Evolutionary conservation across 2,329 filamentous ascomycete species (phyloP), one percentile per base, ranked within the genome.

Genomic region (Blastomyces gilchristii): DNA sequence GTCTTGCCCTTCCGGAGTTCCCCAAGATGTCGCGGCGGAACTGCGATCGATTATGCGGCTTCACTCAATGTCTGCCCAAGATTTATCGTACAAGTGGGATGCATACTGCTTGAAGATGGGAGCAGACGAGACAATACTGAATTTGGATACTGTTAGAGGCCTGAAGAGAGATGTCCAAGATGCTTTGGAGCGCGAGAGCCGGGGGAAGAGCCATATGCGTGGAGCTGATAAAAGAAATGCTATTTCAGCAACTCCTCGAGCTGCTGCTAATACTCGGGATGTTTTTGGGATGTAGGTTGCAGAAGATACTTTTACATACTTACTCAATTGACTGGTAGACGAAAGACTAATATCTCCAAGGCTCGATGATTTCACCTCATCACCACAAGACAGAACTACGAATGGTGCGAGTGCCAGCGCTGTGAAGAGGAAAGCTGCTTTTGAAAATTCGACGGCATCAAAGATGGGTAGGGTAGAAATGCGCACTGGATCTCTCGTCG

Each of bases 11-110:
- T 76, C 78, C 65, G 78, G 83, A 47, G 80, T 97, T 6, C 85
- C 90, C 65, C 79, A 86, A 67, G 93, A 97, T 74, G 84, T 97
- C 63, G 79, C 91, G 67, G 79, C 82, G 61, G 92, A 97, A 77
- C 81, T 99, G 68, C 83, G 88, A 72, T 95, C 91, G 64, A 95
- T 96, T 73, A 83, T 94, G 78, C 86, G 87, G 62, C 81, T 97
- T 65, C 90, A 97, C 77, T 86, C 85, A 58, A 83, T 97, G 65
- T 85, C 86, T 18, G 82, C 87, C 43, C 87, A 97, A 74, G 94
- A 97, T 73, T 81, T 97, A 34, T 97, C 91, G 76, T 97, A 91
- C 85, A 97, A 97, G 82, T 99, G 94, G 94, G 94, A 99, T 76
- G 93, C 91, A 0, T 97, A 97, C 81, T 92, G 89, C 75, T 88